Percentiles rank a stretch among this genome's conserved stretches.
Evolutionary conservation across 1,139 yeast genomes (phyloP).

Genomic region (Lodderomyces theae): DNA sequence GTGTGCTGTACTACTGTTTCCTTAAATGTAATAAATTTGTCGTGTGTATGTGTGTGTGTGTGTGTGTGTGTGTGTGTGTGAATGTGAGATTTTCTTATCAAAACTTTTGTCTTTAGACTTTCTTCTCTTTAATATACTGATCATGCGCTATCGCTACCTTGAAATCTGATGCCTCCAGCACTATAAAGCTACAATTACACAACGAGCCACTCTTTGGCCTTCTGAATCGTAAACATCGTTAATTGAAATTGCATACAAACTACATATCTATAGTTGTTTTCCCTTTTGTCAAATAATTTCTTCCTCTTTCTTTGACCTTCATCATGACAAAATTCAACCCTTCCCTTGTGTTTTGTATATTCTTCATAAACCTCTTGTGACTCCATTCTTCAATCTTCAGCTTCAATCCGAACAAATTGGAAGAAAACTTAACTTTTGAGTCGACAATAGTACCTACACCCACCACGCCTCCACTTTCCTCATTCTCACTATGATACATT

Average conservation of each 20-base stretch:
- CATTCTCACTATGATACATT: constrained; percentile 26
- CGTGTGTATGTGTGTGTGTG: too few relatives aligned
- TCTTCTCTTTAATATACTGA: too few relatives aligned
- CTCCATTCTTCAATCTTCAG: constrained; percentile 85
- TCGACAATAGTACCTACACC: constrained; percentile 25
- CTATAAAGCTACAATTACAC: too few relatives aligned
- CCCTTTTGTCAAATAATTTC: not conserved
- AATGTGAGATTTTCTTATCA: too few relatives aligned
- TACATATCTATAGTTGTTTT: not conserved
- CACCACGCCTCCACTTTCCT: constrained; percentile 9
- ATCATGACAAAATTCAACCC: constrained; percentile 83
- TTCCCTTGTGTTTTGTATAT: constrained; percentile 61
- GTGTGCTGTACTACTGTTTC: too few relatives aligned
- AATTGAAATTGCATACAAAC: not conserved
- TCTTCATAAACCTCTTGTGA: constrained; percentile 62
- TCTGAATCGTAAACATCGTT: not conserved
- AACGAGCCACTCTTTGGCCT: not conserved
- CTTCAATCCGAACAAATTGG: constrained; percentile 69
- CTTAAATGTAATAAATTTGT: too few relatives aligned
- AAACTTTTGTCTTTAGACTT: too few relatives aligned
- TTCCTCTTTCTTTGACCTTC: constrained; percentile 24
- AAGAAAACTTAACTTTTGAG: constrained; percentile 65
- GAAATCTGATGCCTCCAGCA: too few relatives aligned
- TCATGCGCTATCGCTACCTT: too few relatives aligned
- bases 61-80: too few relatives aligned